Percentiles rank a stretch among this genome's conserved stretches.
These are phyloP conservation scores for Brachypodium distachyon DNA, from an alignment of 202 grass and related monocot genomes.

Conservation along the genomic window DNA sequence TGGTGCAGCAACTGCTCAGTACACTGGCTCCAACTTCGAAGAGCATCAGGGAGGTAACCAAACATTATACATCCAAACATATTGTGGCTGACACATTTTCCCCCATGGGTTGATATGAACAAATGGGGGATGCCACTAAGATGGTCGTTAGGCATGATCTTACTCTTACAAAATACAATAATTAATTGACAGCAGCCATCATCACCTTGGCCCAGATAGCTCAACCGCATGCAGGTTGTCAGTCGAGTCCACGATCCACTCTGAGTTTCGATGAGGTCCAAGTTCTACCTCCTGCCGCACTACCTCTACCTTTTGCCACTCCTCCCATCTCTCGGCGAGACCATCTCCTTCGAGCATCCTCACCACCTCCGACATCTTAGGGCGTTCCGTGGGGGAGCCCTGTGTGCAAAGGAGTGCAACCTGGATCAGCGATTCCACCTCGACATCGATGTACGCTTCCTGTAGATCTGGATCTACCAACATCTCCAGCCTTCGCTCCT, in stretches of 20 bases:
- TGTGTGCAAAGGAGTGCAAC: conserved; percentile 84
- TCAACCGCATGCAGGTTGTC: conserved; percentile 71
- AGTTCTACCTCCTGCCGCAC: conserved; percentile 62
- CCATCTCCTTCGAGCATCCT: conserved; percentile 90
- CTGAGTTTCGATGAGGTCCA: conserved; percentile 39
- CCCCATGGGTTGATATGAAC: conserved; percentile 38
- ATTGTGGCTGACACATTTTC: background rate
- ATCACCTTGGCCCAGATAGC: conserved; percentile 73
- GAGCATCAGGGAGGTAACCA: background rate
- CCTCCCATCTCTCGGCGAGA: conserved; percentile 78
- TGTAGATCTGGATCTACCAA: conserved; percentile 73
- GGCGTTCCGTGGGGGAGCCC: conserved; percentile 59
- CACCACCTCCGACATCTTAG: conserved; percentile 89
- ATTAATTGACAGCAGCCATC: conserved; percentile 16
- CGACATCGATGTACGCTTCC: conserved; percentile 57
- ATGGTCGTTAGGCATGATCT: conserved; percentile 7
- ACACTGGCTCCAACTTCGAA: background rate
- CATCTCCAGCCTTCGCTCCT: conserved; percentile 69
- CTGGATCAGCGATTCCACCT: conserved; percentile 86
- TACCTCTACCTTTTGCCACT: conserved; percentile 92
- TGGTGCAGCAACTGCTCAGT: background rate
- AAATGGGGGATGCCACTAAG: conserved; percentile 27
- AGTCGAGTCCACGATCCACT: conserved; percentile 72
- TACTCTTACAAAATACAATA: conserved; percentile 34
- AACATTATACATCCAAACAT: conserved; percentile 6